Percentiles rank a stretch among this genome's conserved stretches.
Evolutionary conservation across 306 rosid species (phyloP).

Genomic region (Glycine tomentella): DNA sequence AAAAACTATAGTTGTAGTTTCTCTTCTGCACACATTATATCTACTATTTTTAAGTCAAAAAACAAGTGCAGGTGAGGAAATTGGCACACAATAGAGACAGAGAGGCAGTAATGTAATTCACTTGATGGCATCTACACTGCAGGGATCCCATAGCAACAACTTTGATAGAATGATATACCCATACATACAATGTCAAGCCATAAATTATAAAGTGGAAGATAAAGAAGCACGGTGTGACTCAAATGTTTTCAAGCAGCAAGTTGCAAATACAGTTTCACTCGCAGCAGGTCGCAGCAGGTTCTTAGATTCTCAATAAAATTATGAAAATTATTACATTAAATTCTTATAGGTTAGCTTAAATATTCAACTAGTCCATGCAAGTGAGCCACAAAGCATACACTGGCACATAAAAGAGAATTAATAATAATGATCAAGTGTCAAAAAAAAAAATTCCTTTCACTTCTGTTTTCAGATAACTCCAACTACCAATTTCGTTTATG

Average conservation of each 20-base stretch:
- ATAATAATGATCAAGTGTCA: background rate
- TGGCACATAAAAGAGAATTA: background rate
- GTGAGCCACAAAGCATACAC: background rate
- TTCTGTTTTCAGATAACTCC: constrained; percentile 15
- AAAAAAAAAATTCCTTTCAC: background rate
- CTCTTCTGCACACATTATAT: background rate
- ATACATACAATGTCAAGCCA: constrained; percentile 23
- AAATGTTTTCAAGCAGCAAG: background rate
- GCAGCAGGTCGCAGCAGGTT: no score
- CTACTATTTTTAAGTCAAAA: background rate
- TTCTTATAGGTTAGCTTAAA: background rate
- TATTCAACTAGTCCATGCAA: constrained; percentile 12
- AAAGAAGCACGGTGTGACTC: background rate
- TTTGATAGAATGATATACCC: background rate
- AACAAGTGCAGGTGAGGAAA: background rate
- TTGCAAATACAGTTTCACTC: background rate
- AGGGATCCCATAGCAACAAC: constrained; percentile 28
- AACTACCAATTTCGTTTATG: background rate
- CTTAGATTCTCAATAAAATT: background rate
- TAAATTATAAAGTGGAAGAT: constrained; percentile 7
- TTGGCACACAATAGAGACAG: no score
- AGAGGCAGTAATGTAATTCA: no score
- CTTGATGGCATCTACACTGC: background rate
- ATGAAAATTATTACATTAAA: background rate
- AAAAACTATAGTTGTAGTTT: background rate